Percentiles rank a stretch among this genome's conserved stretches.
Conservation (phyloP, 768 basidiomycete species). For the Clitopilus passeckerianus region DNA sequence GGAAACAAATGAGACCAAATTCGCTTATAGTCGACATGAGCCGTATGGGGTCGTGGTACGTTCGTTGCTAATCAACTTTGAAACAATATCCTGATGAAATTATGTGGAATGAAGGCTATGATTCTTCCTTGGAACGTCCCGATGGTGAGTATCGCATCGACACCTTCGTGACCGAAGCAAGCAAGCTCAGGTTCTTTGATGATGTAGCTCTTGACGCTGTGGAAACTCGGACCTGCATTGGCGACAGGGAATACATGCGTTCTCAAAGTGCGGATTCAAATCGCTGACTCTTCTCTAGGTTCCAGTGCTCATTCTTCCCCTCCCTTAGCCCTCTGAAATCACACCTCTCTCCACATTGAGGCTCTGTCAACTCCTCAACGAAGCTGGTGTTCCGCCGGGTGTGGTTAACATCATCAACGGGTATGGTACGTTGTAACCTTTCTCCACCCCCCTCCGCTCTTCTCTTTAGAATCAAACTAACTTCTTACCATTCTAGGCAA, state of each 20-base stretch:
- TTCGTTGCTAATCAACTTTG: background rate
- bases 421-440: constrained; percentile 25
- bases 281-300: background rate
- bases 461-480: background rate
- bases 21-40: constrained; percentile 34
- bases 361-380: constrained; percentile 39
- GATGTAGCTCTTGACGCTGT: constrained; percentile 13
- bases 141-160: constrained; percentile 4
- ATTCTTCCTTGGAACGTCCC: constrained; percentile 57
- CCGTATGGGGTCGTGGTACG: constrained; percentile 44
- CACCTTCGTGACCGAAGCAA: background rate
- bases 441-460: background rate
- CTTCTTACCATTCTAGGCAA: constrained; percentile 20
- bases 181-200: background rate
- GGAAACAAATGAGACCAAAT: constrained; percentile 35
- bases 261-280: constrained; percentile 28
- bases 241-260: constrained; percentile 53
- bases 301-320: background rate
- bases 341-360: constrained; percentile 57
- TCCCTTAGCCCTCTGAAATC: constrained; percentile 50
- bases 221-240: constrained; percentile 22
- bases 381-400: constrained; percentile 68
- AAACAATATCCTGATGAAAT: background rate
- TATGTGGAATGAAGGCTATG: constrained; percentile 19
- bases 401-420: constrained; percentile 66